Conservation (phyloP, 2,329 filamentous ascomycete genomes). For the Colletotrichum siamense region DNA sequence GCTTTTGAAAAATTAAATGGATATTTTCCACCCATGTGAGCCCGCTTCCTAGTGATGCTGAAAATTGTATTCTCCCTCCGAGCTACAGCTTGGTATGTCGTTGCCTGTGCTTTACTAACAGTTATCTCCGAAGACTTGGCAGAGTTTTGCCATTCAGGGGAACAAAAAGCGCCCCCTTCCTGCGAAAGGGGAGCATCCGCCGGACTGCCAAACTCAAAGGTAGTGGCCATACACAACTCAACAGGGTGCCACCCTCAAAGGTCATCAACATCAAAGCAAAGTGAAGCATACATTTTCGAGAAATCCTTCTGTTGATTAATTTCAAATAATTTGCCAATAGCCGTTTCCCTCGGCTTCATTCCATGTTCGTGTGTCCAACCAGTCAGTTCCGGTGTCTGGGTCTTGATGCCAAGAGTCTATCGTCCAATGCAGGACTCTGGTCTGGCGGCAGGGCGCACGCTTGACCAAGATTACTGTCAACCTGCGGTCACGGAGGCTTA, state of each 20-base stretch:
- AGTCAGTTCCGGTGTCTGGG: neutral
- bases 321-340: neutral
- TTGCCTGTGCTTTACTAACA: neutral
- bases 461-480: neutral
- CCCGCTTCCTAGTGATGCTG: neutral
- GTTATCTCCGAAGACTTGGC: neutral
- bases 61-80: neutral
- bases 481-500: neutral
- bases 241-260: neutral
- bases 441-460: neutral
- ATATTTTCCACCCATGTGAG: neutral
- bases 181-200: neutral
- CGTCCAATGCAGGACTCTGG: neutral
- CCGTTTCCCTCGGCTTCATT: neutral
- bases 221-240: neutral
- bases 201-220: neutral
- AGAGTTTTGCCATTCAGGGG: neutral
- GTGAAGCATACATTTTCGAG: neutral
- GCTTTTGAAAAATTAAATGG: neutral
- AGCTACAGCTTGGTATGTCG: neutral
- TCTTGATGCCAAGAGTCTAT: neutral
- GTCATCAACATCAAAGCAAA: neutral
- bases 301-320: neutral
- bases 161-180: neutral
- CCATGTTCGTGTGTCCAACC: neutral